phyloP scores from a whole-genome alignment of 441 rosid genomes.

The Hura crepitans region DNA sequence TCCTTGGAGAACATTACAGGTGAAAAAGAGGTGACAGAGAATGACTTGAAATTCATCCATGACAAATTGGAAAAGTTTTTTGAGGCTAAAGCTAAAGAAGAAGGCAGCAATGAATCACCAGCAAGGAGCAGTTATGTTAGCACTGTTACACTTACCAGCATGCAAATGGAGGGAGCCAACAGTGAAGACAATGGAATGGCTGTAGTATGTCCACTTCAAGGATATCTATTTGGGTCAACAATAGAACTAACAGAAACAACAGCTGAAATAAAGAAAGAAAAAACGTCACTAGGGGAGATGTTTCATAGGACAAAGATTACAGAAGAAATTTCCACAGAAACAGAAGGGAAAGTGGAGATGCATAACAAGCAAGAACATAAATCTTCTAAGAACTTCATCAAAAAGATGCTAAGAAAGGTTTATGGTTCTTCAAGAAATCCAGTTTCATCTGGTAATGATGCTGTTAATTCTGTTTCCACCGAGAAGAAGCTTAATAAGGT shows the following conservation, averaged over 20 bases:
- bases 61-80: constrained; percentile 68
- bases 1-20: constrained; percentile 40
- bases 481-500: constrained; percentile 68
- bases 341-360: constrained; percentile 37
- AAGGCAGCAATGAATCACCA: constrained; percentile 47
- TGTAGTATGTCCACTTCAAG: constrained; percentile 67
- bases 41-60: constrained; percentile 58
- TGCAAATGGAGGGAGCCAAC: constrained; percentile 41
- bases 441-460: constrained; percentile 24
- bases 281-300: constrained; percentile 62
- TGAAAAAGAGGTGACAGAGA: constrained; percentile 47
- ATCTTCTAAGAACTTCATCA: constrained; percentile 53
- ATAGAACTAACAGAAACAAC: constrained; percentile 51
- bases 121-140: constrained; percentile 64
- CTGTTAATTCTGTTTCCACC: constrained; percentile 34
- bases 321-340: constrained; percentile 36
- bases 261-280: constrained; percentile 49
- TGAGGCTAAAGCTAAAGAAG: constrained; percentile 72
- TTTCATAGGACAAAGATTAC: constrained; percentile 49
- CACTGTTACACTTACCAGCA: constrained; percentile 48
- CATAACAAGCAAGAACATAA: constrained; percentile 41
- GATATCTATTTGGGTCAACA: constrained; percentile 67
- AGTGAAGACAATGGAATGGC: constrained; percentile 40
- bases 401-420: constrained; percentile 58
- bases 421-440: constrained; percentile 37